Conservation (phyloP, 768 basidiomycete genomes). For the Rhodocollybia butyracea region DNA sequence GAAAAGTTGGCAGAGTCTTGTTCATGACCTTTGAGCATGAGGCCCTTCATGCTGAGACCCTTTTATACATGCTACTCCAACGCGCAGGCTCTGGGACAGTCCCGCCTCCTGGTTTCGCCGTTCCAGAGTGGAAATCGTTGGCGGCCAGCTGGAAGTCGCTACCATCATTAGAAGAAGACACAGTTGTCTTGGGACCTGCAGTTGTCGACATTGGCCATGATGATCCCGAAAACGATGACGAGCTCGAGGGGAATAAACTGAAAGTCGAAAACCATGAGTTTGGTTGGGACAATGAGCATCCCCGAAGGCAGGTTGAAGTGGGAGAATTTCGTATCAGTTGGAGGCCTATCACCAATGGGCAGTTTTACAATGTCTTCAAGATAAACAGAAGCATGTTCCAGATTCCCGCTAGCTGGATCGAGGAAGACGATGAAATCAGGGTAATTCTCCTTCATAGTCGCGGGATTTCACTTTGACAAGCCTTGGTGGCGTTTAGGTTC, state of each 20-base stretch:
- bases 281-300: constrained; percentile 96
- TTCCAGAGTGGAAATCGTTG: constrained; percentile 68
- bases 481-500: constrained; percentile 61
- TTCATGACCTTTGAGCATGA: constrained; percentile 95
- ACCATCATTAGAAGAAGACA: constrained; percentile 38
- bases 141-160: constrained; percentile 45
- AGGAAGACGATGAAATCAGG: constrained; percentile 43
- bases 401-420: constrained; percentile 75
- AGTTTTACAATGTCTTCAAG: constrained; percentile 71
- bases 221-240: constrained; percentile 74
- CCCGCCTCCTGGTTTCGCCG: constrained; percentile 70
- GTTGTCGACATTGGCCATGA: constrained; percentile 74
- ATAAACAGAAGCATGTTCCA: constrained; percentile 30
- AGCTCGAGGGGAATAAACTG: constrained; percentile 21
- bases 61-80: constrained; percentile 93
- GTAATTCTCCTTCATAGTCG: constrained; percentile 27
- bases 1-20: constrained; percentile 72
- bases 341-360: constrained; percentile 84
- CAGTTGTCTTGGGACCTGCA: constrained; percentile 57
- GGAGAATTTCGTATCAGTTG: constrained; percentile 74
- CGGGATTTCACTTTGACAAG: not conserved
- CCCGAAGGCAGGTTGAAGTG: constrained; percentile 58
- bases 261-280: constrained; percentile 62
- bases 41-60: constrained; percentile 85
- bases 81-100: constrained; percentile 74